Conservation (phyloP, 805 yeast species). For the Scheffersomyces spartinae region DNA sequence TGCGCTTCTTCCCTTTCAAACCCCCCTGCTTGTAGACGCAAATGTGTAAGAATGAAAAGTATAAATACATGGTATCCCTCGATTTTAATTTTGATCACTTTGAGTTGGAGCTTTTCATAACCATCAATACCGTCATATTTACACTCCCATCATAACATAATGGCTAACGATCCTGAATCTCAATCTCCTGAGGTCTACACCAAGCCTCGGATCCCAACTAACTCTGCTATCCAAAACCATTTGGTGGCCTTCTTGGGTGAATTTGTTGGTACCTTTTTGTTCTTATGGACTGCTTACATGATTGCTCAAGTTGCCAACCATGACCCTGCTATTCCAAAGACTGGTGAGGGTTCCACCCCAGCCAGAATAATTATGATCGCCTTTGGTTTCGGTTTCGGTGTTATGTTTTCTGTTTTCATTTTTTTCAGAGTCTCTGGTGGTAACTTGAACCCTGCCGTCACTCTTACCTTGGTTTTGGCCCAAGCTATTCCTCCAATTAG, state of each 20-base stretch:
- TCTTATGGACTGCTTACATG: conserved; percentile 69
- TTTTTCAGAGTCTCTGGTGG: conserved; percentile 78
- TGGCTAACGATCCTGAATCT: too few relatives aligned
- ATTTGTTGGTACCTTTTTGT: conserved; percentile 77
- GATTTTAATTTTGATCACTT: too few relatives aligned
- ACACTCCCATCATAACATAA: too few relatives aligned
- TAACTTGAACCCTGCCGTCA: conserved; percentile 83
- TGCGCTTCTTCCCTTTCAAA: too few relatives aligned
- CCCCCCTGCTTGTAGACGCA: too few relatives aligned
- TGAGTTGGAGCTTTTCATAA: too few relatives aligned
- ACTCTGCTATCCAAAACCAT: conserved; percentile 45
- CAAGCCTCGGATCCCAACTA: too few relatives aligned
- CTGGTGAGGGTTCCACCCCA: conserved; percentile 40
- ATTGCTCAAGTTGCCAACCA: conserved; percentile 79
- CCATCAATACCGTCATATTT: too few relatives aligned
- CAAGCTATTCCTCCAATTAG: conserved; percentile 66
- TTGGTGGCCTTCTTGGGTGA: conserved; percentile 65
- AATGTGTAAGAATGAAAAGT: too few relatives aligned
- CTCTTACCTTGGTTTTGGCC: conserved; percentile 59
- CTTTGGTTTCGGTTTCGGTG: conserved; percentile 79
- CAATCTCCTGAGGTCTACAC: too few relatives aligned
- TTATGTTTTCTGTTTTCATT: conserved; percentile 59
- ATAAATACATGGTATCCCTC: too few relatives aligned
- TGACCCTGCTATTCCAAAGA: conserved; percentile 23
- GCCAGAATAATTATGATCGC: conserved; percentile 68